A percentile compares a stretch with the other conserved stretches of the same genome.
Conservation (phyloP, 345 rosid genomes). For the Linum trigynum region DNA sequence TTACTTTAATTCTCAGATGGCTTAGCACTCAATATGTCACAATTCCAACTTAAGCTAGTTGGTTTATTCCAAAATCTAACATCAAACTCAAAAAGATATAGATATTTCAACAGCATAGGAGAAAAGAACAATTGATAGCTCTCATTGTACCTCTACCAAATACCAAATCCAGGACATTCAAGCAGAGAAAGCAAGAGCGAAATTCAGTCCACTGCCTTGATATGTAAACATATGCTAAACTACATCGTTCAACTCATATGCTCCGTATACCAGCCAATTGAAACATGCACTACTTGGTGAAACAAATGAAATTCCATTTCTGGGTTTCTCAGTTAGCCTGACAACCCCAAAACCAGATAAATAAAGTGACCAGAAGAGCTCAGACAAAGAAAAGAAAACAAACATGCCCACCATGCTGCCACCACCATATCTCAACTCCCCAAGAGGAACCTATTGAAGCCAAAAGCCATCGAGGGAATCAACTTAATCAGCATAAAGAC, state of each 20-base stretch:
- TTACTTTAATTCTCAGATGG: too few species aligned
- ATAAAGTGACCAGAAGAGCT: neutral
- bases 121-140: too few species aligned
- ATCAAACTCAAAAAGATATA: neutral
- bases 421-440: neutral
- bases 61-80: neutral
- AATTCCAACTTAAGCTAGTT: neutral
- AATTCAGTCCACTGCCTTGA: too few species aligned
- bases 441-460: neutral
- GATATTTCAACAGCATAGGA: too few species aligned
- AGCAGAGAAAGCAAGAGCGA: too few species aligned
- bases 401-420: neutral
- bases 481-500: too few species aligned
- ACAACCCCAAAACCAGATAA: neutral
- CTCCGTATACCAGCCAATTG: neutral
- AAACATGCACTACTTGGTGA: neutral
- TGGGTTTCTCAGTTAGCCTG: neutral
- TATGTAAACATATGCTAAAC: neutral
- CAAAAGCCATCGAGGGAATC: too few species aligned
- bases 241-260: too few species aligned
- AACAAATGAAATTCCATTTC: neutral
- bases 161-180: too few species aligned
- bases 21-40: too few species aligned
- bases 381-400: neutral
- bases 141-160: too few species aligned